Evolutionary conservation across 768 basidiomycete species (phyloP), one percentile per base, ranked within the genome.

Genomic region (Coprinopsis marcescibilis): DNA sequence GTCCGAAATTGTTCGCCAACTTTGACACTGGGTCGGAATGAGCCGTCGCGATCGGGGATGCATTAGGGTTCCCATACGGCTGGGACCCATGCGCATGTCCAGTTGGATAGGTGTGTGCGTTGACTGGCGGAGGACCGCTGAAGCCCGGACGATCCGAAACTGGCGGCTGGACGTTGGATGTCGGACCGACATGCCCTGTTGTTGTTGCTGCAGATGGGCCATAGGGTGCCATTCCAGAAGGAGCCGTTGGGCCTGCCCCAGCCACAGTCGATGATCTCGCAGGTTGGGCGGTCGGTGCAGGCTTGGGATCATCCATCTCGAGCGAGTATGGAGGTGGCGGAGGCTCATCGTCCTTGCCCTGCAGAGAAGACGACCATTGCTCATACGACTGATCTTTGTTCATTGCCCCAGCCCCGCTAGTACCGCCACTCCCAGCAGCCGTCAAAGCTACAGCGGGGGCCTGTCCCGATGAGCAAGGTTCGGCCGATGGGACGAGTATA

Each of bases 281-380:
- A n/a, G 42, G 36, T 32, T 41, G 26, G 20, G 45, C 35, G 45
- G 45, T 36, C 19, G 52, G 37, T 15, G 50, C 50, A 13, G 52
- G n/a, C 15, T 50, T 43, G 21, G 49, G 53, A 7, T 66, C 70
- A 2, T 67, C 68, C 35, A 59, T 78, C 48, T 83, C 73, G 17
- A 81, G 65, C 13, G 77, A 72, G 55, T 89, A 88, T 15, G 85
- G 83, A 8, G 83, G 83, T 1, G 87, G 85, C 0, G 85, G 83
- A 2, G 62, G 63, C 8, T 80, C 81, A 20, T 77, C 76, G 39
- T 62, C 62, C 23, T 65, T 65, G 13, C 67, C 66, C 51, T 70
- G 72, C 58, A 74, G 74, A 4, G 53, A 48, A 13, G 60, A 52
- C 48, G 76, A 58, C 80, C 78, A 83, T 43, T 71, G 68, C 26